These are phyloP conservation scores for Penicillium herquei DNA, from an alignment of 495 filamentous ascomycete species.

Conservation along the genomic window DNA sequence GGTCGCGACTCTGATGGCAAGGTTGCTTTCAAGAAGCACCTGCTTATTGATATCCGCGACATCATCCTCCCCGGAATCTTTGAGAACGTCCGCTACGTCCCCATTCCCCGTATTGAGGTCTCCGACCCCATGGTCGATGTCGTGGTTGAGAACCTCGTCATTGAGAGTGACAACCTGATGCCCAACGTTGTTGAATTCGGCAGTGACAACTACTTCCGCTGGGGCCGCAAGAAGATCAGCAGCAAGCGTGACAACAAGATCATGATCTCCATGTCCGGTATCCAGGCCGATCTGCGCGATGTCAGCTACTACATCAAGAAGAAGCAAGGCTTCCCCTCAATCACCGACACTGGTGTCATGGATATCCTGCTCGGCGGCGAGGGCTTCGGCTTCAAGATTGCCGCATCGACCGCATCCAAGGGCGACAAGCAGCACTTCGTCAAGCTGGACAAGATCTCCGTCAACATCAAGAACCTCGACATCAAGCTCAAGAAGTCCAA, in stretches of 20 bases:
- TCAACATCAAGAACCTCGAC: constrained; percentile 79
- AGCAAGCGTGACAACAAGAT: constrained; percentile 78
- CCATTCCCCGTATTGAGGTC: constrained; percentile 92
- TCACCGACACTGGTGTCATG: constrained; percentile 86
- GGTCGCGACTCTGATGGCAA: constrained; percentile 84
- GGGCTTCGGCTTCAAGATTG: constrained; percentile 90
- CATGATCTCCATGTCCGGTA: constrained; percentile 79
- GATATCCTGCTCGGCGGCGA: constrained; percentile 86
- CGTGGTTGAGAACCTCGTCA: constrained; percentile 87
- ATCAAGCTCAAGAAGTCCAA: constrained; percentile 93
- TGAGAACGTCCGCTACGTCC: constrained; percentile 87
- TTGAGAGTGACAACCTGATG: constrained; percentile 96
- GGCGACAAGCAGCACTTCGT: constrained; percentile 79
- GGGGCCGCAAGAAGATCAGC: constrained; percentile 80
- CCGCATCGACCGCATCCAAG: constrained; percentile 76
- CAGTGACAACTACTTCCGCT: constrained; percentile 93
- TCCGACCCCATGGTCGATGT: constrained; percentile 82
- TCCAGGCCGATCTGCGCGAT: constrained; percentile 68
- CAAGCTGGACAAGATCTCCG: constrained; percentile 86
- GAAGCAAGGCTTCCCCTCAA: constrained; percentile 90
- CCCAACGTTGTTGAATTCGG: constrained; percentile 90
- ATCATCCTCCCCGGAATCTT: constrained; percentile 84
- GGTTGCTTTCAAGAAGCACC: constrained; percentile 83
- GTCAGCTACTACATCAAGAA: constrained; percentile 94
- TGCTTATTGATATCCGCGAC: constrained; percentile 83